Base-by-base conservation (phyloP, 2,329 filamentous ascomycete species). In the Sporothrix brasiliensis region DNA sequence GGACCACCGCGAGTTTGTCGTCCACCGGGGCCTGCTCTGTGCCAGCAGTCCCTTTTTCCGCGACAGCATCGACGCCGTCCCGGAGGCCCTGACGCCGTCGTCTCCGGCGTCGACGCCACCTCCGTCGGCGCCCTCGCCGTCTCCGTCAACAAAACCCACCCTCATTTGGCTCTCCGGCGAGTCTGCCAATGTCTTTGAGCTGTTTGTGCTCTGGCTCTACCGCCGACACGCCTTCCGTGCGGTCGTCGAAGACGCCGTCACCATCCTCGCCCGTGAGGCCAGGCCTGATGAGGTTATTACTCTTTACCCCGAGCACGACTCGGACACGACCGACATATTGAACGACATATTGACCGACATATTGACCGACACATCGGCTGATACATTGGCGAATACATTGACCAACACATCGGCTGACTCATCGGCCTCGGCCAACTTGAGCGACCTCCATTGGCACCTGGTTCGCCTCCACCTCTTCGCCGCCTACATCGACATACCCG, bases 381-480 rank as follows among this genome's bases (percentile, higher is more conserved):
- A 14, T 3, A 65, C 47, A 47, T 72, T 67, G n/a, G n/a, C n/a
- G n/a, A n/a, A n/a, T n/a, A n/a, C n/a, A 70, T 53, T 61, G 63
- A 39, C 49, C 24, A 5, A 34, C 34, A 34, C 6, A 7, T 34
- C 34, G 34, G 69, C 71, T 24, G 19, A 14, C 6, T 65, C 47
- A 41, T 72, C 68, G 19, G 70, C 71, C 21, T 74, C 77, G 30
- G 63, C 70, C 30, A 54, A 69, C 71, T 72, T 76, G 74, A 74
- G 80, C 79, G 74, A 80, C 41, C 79, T 87, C 4, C 86, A 87
- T 76, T 87, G 85, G 84, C 83, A 84, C 71, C 80, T 88, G 7
- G 83, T 88, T 68, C 82, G 83, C 49, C 79, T 88, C 14, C 86
- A 88, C 74, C 80, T 88, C 67, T 88, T 88, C 77, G 86, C 86